Conservation (phyloP, 768 basidiomycete species). For the Amylocystis lapponica region DNA sequence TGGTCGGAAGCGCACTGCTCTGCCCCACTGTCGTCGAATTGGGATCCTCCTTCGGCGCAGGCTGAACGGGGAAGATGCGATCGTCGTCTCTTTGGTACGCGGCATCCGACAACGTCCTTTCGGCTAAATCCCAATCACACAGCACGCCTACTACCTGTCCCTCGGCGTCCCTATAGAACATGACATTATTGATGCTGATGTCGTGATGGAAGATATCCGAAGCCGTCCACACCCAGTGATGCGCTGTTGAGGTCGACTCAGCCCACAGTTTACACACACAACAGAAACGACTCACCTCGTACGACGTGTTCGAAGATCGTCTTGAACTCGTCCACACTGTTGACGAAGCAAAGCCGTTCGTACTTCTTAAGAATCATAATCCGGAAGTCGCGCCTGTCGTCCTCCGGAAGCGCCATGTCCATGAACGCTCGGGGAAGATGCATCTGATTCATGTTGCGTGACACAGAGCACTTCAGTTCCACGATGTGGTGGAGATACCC, state of each 20-base stretch:
- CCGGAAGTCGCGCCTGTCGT: neutral
- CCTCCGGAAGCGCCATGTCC: neutral
- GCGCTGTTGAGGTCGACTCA: neutral
- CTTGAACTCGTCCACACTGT: neutral
- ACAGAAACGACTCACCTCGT: neutral
- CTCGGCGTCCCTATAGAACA: neutral
- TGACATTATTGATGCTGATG: constrained; percentile 5
- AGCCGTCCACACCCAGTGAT: constrained; percentile 3
- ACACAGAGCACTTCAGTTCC: constrained; percentile 1
- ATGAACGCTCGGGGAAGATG: neutral
- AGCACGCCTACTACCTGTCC: neutral
- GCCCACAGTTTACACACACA: neutral
- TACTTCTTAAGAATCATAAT: neutral
- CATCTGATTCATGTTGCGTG: neutral
- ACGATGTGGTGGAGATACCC: neutral
- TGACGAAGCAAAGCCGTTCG: neutral
- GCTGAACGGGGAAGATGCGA: too few species aligned
- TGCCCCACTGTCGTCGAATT: neutral
- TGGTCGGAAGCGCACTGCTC: neutral
- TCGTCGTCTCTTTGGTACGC: neutral
- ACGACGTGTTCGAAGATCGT: neutral
- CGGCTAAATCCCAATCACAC: constrained; percentile 5
- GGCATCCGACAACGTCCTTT: too few species aligned
- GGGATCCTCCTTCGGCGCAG: neutral
- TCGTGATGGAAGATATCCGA: constrained; percentile 2